phyloP scores from a whole-genome alignment of 1,139 yeast species.

The Pneumocystis murina region DNA sequence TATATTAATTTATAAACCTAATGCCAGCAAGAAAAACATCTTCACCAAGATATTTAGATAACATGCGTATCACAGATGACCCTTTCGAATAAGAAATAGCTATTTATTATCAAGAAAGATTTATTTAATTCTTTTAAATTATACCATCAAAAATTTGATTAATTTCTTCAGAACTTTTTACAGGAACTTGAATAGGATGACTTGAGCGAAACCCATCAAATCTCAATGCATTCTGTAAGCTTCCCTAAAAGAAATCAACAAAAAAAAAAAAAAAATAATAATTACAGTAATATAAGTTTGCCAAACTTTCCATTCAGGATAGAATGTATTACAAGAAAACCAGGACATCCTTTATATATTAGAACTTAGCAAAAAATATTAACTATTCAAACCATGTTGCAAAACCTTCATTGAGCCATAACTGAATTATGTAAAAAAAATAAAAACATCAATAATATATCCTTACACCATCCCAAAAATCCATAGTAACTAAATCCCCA shows the following conservation, averaged over 20 bases:
- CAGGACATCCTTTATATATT: slow-evolving; percentile 42
- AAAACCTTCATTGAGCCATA: slow-evolving; percentile 84
- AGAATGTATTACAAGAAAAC: slow-evolving; percentile 59
- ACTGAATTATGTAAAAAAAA: neutral
- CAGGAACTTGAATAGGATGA: slow-evolving; percentile 81
- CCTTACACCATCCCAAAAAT: slow-evolving; percentile 71
- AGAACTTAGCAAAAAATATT: slow-evolving; percentile 24
- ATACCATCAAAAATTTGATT: slow-evolving; percentile 40
- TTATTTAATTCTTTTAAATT: neutral
- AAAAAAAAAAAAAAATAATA: neutral
- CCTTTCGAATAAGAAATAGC: slow-evolving; percentile 77
- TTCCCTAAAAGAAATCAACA: slow-evolving; percentile 19
- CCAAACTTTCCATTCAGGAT: slow-evolving; percentile 82
- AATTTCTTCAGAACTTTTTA: slow-evolving; percentile 63
- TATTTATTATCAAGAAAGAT: slow-evolving; percentile 33
- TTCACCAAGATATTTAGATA: slow-evolving; percentile 60
- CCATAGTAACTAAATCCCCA: slow-evolving; percentile 83
- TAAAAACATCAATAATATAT: neutral
- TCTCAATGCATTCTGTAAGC: slow-evolving; percentile 52
- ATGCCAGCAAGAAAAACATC: slow-evolving; percentile 67
- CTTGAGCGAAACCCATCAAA: slow-evolving; percentile 36
- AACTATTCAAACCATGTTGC: slow-evolving; percentile 36
- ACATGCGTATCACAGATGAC: slow-evolving; percentile 63
- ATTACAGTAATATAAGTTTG: slow-evolving; percentile 46
- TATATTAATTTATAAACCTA: slow-evolving; percentile 14